Conservation (phyloP, 257 asterid genomes). For the Nicotiana otophora region DNA sequence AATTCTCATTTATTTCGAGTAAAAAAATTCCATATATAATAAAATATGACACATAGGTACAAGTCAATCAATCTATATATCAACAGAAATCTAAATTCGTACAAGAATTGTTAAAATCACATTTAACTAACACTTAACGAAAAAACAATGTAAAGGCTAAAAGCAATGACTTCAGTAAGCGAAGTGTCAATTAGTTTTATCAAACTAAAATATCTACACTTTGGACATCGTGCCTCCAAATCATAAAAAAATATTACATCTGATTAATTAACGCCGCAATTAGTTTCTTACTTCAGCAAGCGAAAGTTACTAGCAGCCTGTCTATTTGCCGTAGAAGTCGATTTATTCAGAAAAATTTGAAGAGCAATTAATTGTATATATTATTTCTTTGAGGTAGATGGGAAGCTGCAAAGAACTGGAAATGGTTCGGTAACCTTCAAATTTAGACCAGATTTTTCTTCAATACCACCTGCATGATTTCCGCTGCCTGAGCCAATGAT, state of each 20-base stretch:
- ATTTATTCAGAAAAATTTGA: neutral
- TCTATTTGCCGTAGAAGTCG: neutral
- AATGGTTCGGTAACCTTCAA: slow-evolving; percentile 33
- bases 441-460: slow-evolving; percentile 27
- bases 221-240: neutral
- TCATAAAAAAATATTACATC: neutral
- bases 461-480: slow-evolving; percentile 5
- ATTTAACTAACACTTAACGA: too few relatives aligned
- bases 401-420: slow-evolving; percentile 37
- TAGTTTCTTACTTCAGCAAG: neutral
- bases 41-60: neutral
- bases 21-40: neutral
- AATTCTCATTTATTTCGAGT: neutral
- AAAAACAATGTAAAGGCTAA: neutral
- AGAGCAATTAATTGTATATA: slow-evolving; percentile 27
- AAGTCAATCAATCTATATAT: neutral
- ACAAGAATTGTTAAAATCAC: neutral
- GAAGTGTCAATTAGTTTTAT: neutral
- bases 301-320: slow-evolving; percentile 13
- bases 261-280: neutral
- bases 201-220: neutral
- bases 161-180: neutral
- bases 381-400: slow-evolving; percentile 30
- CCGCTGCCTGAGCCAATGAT: slow-evolving; percentile 40
- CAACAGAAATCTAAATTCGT: neutral